Evolutionary conservation across 1,284 basidiomycete genomes (phyloP), one percentile per base, ranked within the genome.

Genomic region (Phellinidium pouzarii): DNA sequence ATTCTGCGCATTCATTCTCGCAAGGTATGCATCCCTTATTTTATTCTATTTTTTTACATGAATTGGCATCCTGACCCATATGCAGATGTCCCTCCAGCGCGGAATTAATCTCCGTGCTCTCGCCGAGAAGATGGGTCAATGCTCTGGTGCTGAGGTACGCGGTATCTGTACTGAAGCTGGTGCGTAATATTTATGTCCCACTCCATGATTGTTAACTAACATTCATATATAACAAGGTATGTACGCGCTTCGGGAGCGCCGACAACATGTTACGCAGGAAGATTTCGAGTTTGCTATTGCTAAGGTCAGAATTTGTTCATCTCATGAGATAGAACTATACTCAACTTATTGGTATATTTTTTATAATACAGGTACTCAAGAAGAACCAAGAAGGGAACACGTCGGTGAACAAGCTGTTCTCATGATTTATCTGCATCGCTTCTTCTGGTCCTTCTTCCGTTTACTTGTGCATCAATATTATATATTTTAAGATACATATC

Each of bases 131-230:
- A 99, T 98, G 95, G 95, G 95, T 2, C 91, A 95, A 65, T 97
- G 94, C 66, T 96, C 93, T 1, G 95, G 95, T 64, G 95, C 95
- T 4, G 95, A 99, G 68, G 95, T 98, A 9, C 82, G 95, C 31
- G 95, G 95, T 73, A 98, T 99, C 63, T 98, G 94, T 69, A 98
- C 95, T 0, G 95, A 99, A 75, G 95, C 94, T 25, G 94, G 92
- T 84, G 63, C 62, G 82, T 71, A 19, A 26, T 45, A n/a, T 46
- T 42, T n/a, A n/a, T 29, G 46, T 27, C 41, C 43, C 11, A 23
- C 31, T 40, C 34, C n/a, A 40, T n/a, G 12, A 5, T 17, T 56
- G 12, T 14, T 46, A 40, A 44, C 25, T 25, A 44, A 20, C 25
- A 40, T 36, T 56, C 11, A 44, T 53, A 37, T 48, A n/a, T n/a